phyloP scores from a whole-genome alignment of 1,139 yeast species.

The Dujonia santamariae region DNA sequence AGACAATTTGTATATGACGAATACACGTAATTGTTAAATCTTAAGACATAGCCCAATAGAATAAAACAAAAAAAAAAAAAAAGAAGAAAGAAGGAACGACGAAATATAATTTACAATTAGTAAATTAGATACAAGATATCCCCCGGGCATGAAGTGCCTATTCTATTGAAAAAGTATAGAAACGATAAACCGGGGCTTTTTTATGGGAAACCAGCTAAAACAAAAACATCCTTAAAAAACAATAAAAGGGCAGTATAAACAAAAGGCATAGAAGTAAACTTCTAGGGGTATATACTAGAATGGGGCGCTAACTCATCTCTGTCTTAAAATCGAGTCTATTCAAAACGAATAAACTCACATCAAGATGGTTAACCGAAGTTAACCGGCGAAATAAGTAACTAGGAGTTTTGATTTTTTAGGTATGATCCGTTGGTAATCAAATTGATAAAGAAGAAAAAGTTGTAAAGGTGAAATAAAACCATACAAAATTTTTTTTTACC shows the following conservation, averaged over 20 bases:
- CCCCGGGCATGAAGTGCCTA: constrained; percentile 56
- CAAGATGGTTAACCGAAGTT: constrained; percentile 6
- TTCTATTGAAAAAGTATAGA: constrained; percentile 36
- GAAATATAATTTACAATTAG: not conserved
- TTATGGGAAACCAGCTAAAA: constrained; percentile 42
- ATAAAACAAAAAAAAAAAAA: not conserved
- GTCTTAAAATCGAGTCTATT: constrained; percentile 2
- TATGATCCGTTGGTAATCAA: constrained; percentile 46
- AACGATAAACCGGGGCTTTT: constrained; percentile 50
- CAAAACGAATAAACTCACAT: constrained; percentile 10
- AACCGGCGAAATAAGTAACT: constrained; percentile 17
- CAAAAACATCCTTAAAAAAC: constrained; percentile 27
- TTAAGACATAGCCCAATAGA: not conserved
- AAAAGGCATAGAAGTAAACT: not conserved
- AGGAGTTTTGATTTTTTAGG: constrained; percentile 31
- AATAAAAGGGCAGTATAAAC: constrained; percentile 15
- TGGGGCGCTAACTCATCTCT: constrained; percentile 6
- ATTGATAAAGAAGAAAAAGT: constrained; percentile 23
- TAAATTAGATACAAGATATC: constrained; percentile 19
- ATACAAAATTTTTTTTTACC: too few relatives aligned
- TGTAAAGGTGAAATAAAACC: too few relatives aligned
- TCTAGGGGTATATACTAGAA: not conserved
- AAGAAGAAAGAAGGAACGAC: not conserved
- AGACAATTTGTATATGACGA: too few relatives aligned
- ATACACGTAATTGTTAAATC: too few relatives aligned